Evolutionary conservation across 2,329 filamentous ascomycete genomes (phyloP).

Genomic region (Fusarium cicatricum): DNA sequence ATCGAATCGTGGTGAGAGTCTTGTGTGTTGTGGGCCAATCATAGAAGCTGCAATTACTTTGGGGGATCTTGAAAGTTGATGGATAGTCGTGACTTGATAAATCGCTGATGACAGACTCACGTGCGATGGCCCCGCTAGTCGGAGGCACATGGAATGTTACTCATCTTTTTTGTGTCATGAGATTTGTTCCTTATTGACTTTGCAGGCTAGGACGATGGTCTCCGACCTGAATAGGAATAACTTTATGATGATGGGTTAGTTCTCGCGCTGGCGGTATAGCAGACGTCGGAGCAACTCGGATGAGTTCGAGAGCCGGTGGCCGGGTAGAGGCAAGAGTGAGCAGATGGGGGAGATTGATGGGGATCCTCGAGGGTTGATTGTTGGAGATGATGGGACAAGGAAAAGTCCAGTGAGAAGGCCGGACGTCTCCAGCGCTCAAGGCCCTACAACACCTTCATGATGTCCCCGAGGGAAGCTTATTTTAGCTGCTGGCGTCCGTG

Average conservation of each 20-base stretch:
- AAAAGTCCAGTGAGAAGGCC: not conserved
- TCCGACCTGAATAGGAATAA: constrained; percentile 32
- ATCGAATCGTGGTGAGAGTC: constrained; percentile 19
- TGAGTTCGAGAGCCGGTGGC: constrained; percentile 7
- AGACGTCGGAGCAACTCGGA: constrained; percentile 35
- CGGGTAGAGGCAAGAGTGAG: constrained; percentile 27
- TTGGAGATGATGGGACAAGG: no score
- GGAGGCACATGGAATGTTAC: constrained; percentile 11
- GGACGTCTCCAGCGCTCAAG: not conserved
- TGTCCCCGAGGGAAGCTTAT: constrained; percentile 28
- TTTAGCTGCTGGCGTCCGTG: constrained; percentile 31
- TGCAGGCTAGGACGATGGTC: constrained; percentile 9
- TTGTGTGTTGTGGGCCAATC: constrained; percentile 31
- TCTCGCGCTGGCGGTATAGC: constrained; percentile 7
- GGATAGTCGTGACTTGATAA: constrained; percentile 19
- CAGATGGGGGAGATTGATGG: constrained; percentile 29
- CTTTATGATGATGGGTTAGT: constrained; percentile 32
- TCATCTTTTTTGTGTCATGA: constrained; percentile 26
- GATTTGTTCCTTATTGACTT: constrained; percentile 23
- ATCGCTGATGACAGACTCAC: constrained; percentile 2
- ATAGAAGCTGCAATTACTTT: constrained; percentile 30
- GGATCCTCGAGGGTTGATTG: not conserved
- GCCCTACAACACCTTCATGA: not conserved
- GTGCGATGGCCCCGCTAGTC: constrained; percentile 6
- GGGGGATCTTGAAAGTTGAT: constrained; percentile 20